Evolutionary conservation across 305 asterid genomes (phyloP), one percentile per base, ranked within the genome.

Genomic region (Ilex paraguariensis): DNA sequence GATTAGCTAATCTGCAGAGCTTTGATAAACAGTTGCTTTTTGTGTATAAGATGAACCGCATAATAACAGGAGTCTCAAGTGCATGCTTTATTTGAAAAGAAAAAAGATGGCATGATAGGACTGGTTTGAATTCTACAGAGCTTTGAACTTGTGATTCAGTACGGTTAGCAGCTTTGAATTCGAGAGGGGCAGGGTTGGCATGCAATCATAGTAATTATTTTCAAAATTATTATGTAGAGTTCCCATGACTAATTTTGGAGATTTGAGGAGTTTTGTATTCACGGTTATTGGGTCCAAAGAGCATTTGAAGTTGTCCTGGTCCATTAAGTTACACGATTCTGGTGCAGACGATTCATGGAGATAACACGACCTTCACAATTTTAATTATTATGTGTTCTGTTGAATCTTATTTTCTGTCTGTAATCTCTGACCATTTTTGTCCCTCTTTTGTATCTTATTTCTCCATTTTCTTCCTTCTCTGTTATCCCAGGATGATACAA

Each of bases 401-500:
- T 49, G 31, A 16, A 28, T 15, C 14, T 56, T 10, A 31, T 14
- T n/a, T 59, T 30, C 50, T 3, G 16, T 49, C 13, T 11, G 3
- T 49, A 11, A n/a, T 49, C 11, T 12, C 11, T 11, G 16, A 7
- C 14, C 16, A n/a, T 49, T 49, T 3, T 64, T 56, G 15, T 31
- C 56, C 2, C 54, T 57, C 9, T 33, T 39, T 39, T 56, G 44
- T 3, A 42, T 45, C 55, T 57, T n/a, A 63, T 46, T 10, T 36
- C 2, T 52, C 59, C 45, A 57, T 33, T 60, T 64, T 51, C 60
- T 66, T 64, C 28, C 28, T 21, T 21, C 28, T 21, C 42, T 36
- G 42, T 36, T 52, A 4, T 42, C 65, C 68, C 65, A 87, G 96
- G 87, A 81, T 79, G 85, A 81, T 54, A 90, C 95, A 58, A 77